A percentile compares a stretch with the other conserved stretches of the same genome.
Evolutionary conservation across 1,139 yeast genomes (phyloP).

Genomic region (Hyphopichia burtonii): DNA sequence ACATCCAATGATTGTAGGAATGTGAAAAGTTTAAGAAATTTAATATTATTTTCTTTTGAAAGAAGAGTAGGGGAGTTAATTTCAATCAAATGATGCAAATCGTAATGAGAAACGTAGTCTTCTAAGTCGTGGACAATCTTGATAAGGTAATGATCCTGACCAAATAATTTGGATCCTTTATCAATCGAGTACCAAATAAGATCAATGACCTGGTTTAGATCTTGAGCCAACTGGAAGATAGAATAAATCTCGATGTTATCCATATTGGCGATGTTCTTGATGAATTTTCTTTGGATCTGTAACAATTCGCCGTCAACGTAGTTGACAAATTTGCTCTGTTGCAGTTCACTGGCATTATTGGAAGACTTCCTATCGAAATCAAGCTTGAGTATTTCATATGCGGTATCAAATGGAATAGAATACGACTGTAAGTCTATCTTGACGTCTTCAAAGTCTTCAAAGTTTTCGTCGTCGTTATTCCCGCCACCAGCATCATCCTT

Average conservation of each 20-base stretch:
- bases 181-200: conserved; percentile 57
- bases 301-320: conserved; percentile 61
- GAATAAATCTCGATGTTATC: conserved; percentile 4
- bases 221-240: conserved; percentile 42
- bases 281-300: conserved; percentile 59
- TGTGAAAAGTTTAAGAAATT: conserved; percentile 29
- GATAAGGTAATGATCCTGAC: conserved; percentile 61
- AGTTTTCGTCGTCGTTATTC: conserved; percentile 11
- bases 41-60: conserved; percentile 11
- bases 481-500: conserved; percentile 11
- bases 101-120: conserved; percentile 55
- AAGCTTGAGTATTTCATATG: conserved; percentile 14
- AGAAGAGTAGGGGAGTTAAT: not conserved
- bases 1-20: conserved; percentile 44
- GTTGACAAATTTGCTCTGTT: conserved; percentile 60
- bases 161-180: conserved; percentile 33
- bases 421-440: conserved; percentile 14
- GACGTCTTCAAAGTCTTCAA: conserved; percentile 13
- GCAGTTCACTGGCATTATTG: conserved; percentile 20
- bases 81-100: conserved; percentile 11
- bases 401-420: conserved; percentile 31
- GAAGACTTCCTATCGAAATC: conserved; percentile 8
- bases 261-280: conserved; percentile 55
- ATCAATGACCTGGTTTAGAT: conserved; percentile 46
- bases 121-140: conserved; percentile 65